Conservation (phyloP, 2,329 filamentous ascomycete species). For the Colletotrichum sp. region DNA sequence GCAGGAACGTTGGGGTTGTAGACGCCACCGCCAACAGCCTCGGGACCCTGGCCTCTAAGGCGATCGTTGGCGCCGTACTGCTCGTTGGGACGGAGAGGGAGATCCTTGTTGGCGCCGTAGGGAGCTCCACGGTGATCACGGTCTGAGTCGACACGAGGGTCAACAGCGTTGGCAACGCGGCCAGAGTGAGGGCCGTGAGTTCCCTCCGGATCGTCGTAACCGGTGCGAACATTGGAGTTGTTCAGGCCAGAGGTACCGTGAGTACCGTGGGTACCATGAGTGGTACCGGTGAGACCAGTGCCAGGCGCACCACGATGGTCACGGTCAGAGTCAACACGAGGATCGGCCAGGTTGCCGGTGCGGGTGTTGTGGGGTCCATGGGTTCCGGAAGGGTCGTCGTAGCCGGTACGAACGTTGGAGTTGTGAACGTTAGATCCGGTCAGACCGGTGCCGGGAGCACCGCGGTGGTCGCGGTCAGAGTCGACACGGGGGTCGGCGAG, state of each 20-base stretch:
- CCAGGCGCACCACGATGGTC: constrained; percentile 6
- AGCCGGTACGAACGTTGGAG: not conserved
- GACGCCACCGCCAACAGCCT: not conserved
- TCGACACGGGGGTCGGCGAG: constrained; percentile 54
- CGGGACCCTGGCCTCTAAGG: not conserved
- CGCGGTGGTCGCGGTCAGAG: constrained; percentile 42
- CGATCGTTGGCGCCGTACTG: not conserved
- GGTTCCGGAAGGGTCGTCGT: constrained; percentile 28
- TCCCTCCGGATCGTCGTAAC: constrained; percentile 1
- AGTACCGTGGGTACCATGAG: constrained; percentile 9
- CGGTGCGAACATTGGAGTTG: not conserved
- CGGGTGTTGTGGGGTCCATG: constrained; percentile 37
- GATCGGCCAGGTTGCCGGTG: constrained; percentile 28
- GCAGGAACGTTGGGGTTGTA: constrained; percentile 7
- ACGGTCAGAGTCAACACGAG: constrained; percentile 14
- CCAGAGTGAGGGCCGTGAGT: constrained; percentile 3
- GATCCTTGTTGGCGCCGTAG: constrained; percentile 5
- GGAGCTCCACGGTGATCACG: constrained; percentile 21
- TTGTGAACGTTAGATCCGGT: constrained; percentile 2
- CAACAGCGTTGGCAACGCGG: not conserved
- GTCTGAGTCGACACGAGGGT: constrained; percentile 18
- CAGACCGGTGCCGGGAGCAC: not conserved
- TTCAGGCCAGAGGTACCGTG: not conserved
- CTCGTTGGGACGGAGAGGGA: constrained; percentile 17
- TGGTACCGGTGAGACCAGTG: constrained; percentile 7